phyloP scores from a whole-genome alignment of 805 yeast genomes.

The Ogataea degrootiae region DNA sequence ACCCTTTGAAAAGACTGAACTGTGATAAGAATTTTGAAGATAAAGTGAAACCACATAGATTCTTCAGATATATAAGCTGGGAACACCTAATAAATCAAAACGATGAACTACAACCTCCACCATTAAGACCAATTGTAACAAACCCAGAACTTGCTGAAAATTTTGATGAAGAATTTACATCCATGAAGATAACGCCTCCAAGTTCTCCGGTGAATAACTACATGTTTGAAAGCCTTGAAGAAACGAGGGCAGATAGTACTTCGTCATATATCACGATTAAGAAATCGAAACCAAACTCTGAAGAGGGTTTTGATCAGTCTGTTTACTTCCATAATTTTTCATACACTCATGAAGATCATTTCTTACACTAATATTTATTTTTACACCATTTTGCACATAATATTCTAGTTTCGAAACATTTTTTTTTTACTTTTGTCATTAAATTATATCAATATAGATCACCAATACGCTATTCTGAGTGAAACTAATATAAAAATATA shows the following conservation, averaged over 20 bases:
- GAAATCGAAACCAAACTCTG: constrained; percentile 21
- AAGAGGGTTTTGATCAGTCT: constrained; percentile 25
- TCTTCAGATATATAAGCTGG: constrained; percentile 80
- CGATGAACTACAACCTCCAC: constrained; percentile 61
- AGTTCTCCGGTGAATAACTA: constrained; percentile 27
- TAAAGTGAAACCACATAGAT: constrained; percentile 57
- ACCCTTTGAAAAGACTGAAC: constrained; percentile 60
- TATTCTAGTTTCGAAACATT: neutral
- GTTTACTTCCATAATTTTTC: constrained; percentile 32
- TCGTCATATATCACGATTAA: constrained; percentile 30
- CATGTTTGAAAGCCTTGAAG: constrained; percentile 25
- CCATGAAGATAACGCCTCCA: constrained; percentile 48
- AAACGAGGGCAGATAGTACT: constrained; percentile 28
- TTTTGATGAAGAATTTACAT: constrained; percentile 75
- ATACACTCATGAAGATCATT: constrained; percentile 23
- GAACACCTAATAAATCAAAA: constrained; percentile 45
- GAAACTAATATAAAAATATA: too few relatives aligned
- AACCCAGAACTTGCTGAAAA: constrained; percentile 82
- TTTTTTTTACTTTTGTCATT: neutral
- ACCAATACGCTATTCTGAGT: too few relatives aligned
- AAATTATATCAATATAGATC: too few relatives aligned
- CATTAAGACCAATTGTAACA: constrained; percentile 77
- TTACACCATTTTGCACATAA: neutral
- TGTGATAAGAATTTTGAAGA: constrained; percentile 47
- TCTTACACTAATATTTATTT: constrained; percentile 1